Conservation (phyloP, 2,329 filamentous ascomycete species). For the Fusarium sp. region DNA sequence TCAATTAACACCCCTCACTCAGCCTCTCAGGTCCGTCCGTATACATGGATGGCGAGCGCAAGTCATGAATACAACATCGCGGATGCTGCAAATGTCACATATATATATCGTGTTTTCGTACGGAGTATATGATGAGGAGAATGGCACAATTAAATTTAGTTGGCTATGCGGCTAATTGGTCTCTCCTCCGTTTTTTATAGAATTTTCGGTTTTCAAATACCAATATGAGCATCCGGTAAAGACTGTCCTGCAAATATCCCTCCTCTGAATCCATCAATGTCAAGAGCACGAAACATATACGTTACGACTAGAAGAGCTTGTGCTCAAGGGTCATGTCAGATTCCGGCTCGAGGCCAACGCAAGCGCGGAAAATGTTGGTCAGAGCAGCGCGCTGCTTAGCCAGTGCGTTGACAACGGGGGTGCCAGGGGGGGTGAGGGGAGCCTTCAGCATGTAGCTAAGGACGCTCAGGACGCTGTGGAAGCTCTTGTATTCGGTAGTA, state of each 20-base stretch:
- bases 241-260: conserved; percentile 18
- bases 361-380: conserved; percentile 98
- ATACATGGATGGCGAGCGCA: not conserved
- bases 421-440: conserved; percentile 90
- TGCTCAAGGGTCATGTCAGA: conserved; percentile 99
- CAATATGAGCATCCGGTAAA: conserved; percentile 18
- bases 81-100: not conserved
- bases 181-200: conserved; percentile 27
- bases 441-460: conserved; percentile 99
- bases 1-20: conserved; percentile 1
- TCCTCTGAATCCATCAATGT: not conserved
- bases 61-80: not conserved
- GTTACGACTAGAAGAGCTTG: conserved; percentile 79
- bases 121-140: conserved; percentile 19
- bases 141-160: conserved; percentile 36
- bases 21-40: not conserved
- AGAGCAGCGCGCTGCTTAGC: conserved; percentile 94
- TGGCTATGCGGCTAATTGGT: conserved; percentile 24
- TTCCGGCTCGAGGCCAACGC: conserved; percentile 95
- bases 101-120: not conserved
- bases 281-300: not conserved
- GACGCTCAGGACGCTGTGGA: conserved; percentile 96
- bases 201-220: not conserved
- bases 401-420: conserved; percentile 93
- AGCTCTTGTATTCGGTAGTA: conserved; percentile 81